phyloP scores from a whole-genome alignment of 352 stramenopile genomes.

The Phytopythium ostracodes region DNA sequence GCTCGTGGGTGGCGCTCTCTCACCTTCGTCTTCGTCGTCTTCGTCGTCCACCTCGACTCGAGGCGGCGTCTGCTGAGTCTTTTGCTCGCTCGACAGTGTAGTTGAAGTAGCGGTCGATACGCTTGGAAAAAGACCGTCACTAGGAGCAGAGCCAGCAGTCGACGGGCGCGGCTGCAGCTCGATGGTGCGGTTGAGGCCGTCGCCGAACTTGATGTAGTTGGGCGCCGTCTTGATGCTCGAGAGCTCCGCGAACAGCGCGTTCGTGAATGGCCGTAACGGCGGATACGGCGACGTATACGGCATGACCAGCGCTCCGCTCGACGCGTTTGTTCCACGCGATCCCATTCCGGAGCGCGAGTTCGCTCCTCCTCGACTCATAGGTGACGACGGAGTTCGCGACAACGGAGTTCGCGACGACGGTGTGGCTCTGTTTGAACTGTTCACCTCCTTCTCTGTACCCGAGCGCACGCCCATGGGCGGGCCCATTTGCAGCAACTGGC shows the following conservation, averaged over 20 bases:
- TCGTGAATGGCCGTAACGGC: slow-evolving; percentile 33
- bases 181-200: slow-evolving; percentile 38
- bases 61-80: not conserved
- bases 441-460: not conserved
- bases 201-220: slow-evolving; percentile 61
- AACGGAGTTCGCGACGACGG: slow-evolving; percentile 2
- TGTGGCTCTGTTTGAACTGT: not conserved
- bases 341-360: not conserved
- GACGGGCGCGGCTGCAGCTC: slow-evolving; percentile 24
- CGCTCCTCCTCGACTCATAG: not conserved
- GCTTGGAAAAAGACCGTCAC: not conserved
- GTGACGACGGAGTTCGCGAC: too few species aligned
- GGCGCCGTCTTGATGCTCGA: slow-evolving; percentile 61
- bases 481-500: slow-evolving; percentile 50
- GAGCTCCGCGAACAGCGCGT: slow-evolving; percentile 42
- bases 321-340: not conserved
- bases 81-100: too few species aligned
- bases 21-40: slow-evolving; percentile 11
- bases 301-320: not conserved
- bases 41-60: slow-evolving; percentile 14
- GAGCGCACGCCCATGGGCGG: slow-evolving; percentile 26
- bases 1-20: not conserved
- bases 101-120: too few species aligned
- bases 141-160: too few species aligned
- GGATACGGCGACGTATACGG: slow-evolving; percentile 25